A percentile compares a stretch with the other conserved stretches of the same genome.
phyloP scores from a whole-genome alignment of 2,329 filamentous ascomycete species.

The Hypoxylon sp. region DNA sequence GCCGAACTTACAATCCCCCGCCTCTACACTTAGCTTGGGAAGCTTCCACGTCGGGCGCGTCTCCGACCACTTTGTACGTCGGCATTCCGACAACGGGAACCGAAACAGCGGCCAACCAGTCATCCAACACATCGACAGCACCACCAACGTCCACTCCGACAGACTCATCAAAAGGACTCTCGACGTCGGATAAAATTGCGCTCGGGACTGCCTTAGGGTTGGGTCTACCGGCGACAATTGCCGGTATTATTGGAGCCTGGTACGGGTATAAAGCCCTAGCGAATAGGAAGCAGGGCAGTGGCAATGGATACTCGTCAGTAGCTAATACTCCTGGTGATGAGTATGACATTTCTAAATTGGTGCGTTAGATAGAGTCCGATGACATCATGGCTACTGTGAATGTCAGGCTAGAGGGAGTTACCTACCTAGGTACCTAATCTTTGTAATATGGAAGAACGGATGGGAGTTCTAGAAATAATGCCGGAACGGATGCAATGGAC shows the following conservation, averaged over 20 bases:
- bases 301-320: background rate
- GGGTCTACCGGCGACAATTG: conserved; percentile 26
- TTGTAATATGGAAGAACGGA: background rate
- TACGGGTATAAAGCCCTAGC: conserved; percentile 9
- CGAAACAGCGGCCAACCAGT: background rate
- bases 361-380: background rate
- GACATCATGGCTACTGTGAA: background rate
- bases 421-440: background rate
- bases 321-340: background rate
- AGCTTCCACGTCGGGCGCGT: conserved; percentile 6
- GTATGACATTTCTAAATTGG: background rate
- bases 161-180: conserved; percentile 9
- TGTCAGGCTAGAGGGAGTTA: background rate
- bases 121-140: background rate
- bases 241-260: conserved; percentile 32
- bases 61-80: conserved; percentile 9
- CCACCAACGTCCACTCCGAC: conserved; percentile 4
- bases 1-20: background rate
- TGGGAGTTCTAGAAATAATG: background rate
- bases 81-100: background rate
- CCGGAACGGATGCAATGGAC: background rate
- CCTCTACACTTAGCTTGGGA: conserved; percentile 13
- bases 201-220: conserved; percentile 23
- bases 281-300: background rate
- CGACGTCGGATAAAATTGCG: conserved; percentile 26